Conservation (phyloP, 495 filamentous ascomycete species). For the Acidiella bohemica region DNA sequence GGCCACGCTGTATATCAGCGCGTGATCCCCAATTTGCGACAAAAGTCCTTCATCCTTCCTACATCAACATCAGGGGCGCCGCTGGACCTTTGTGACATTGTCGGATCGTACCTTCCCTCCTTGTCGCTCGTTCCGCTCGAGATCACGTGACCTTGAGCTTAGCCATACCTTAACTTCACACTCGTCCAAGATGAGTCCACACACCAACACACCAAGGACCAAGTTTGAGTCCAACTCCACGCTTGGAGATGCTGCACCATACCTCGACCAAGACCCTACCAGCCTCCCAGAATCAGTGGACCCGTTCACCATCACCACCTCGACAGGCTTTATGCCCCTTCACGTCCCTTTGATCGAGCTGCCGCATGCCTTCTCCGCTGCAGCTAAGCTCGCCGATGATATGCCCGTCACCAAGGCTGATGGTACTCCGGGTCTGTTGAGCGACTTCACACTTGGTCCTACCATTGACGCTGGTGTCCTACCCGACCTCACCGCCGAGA, state of each 20-base stretch:
- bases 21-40: constrained; percentile 1
- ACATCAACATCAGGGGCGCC: no score
- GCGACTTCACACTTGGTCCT: constrained; percentile 54
- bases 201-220: not conserved
- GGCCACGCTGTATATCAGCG: constrained; percentile 1
- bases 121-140: no score
- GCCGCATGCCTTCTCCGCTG: constrained; percentile 53
- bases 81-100: no score
- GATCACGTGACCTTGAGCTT: no score
- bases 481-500: constrained; percentile 55
- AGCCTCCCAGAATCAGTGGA: constrained; percentile 22
- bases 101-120: no score
- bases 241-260: not conserved
- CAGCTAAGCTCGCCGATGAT: constrained; percentile 55
- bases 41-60: constrained; percentile 1
- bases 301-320: constrained; percentile 78
- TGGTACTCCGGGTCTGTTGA: constrained; percentile 64
- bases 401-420: constrained; percentile 60
- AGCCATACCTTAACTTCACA: no score
- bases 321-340: constrained; percentile 64
- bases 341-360: constrained; percentile 45
- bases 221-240: not conserved
- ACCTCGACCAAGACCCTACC: constrained; percentile 11
- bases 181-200: constrained; percentile 6
- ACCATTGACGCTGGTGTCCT: constrained; percentile 46